Evolutionary conservation across 768 basidiomycete species (phyloP).

Genomic region (Lactifluus subvellereus): DNA sequence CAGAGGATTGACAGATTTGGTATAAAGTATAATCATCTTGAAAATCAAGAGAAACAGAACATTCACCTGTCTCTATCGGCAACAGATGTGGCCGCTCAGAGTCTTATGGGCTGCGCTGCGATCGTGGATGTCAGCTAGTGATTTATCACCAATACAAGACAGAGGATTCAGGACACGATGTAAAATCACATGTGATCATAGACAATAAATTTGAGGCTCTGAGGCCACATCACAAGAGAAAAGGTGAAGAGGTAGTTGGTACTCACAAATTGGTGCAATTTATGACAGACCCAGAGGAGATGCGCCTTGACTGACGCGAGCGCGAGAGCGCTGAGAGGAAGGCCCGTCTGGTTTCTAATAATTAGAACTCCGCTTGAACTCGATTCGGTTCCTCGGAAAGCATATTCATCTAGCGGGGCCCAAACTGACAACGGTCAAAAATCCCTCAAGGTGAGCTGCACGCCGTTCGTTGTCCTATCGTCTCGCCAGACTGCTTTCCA

Average conservation of each 20-base stretch:
- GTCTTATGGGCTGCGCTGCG: neutral
- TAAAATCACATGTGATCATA: constrained; percentile 46
- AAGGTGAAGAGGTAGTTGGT: constrained; percentile 8
- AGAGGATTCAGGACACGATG: constrained; percentile 40
- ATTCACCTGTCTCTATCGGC: constrained; percentile 5
- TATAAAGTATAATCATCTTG: constrained; percentile 33
- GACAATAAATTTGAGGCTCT: constrained; percentile 66
- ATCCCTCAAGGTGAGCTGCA: constrained; percentile 64
- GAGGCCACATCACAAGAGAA: constrained; percentile 43
- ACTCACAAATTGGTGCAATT: constrained; percentile 4
- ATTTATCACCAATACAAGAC: neutral
- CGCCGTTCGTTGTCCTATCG: constrained; percentile 23
- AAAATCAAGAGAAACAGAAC: neutral
- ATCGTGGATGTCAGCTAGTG: neutral
- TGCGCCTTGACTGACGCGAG: neutral
- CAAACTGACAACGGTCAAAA: constrained; percentile 27
- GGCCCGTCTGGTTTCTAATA: neutral
- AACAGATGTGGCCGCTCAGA: constrained; percentile 10
- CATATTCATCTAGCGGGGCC: constrained; percentile 3
- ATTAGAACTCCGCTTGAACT: constrained; percentile 21
- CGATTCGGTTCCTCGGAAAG: constrained; percentile 2
- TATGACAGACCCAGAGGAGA: neutral
- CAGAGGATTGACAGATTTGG: constrained; percentile 54
- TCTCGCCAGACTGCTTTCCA: constrained; percentile 25
- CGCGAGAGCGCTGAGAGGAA: neutral